Evolutionary conservation across 1,139 yeast genomes (phyloP).

Genomic region (Saccharomyces hybrid): DNA sequence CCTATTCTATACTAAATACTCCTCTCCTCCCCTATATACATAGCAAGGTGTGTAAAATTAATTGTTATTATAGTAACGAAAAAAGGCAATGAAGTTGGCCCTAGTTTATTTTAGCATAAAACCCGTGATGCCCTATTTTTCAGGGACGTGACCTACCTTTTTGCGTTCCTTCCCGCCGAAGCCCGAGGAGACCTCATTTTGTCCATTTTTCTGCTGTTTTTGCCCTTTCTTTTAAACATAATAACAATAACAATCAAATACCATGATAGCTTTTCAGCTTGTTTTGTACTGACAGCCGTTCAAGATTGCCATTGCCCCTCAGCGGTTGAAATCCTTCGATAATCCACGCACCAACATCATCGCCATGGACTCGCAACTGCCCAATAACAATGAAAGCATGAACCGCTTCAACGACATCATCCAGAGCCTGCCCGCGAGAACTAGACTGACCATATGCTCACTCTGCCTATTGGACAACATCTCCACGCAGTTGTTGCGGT

Average conservation of each 20-base stretch:
- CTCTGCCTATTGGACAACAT: slow-evolving; percentile 26
- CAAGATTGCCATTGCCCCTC: background rate
- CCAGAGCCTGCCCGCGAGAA: slow-evolving; percentile 22
- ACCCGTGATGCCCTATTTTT: background rate
- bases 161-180: background rate
- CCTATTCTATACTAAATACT: background rate
- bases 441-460: slow-evolving; percentile 22
- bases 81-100: background rate
- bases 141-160: background rate
- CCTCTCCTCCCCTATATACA: background rate
- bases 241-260: background rate
- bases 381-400: slow-evolving; percentile 11
- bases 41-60: background rate
- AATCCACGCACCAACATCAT: background rate
- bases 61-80: background rate
- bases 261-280: background rate
- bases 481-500: slow-evolving; percentile 26
- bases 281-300: background rate
- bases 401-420: slow-evolving; percentile 21
- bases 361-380: background rate
- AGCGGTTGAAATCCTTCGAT: background rate
- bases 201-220: background rate
- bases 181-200: background rate
- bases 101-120: background rate
- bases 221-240: background rate